Conservation (phyloP, 495 filamentous ascomycete genomes). For the Thermothielavioides terrestris region DNA sequence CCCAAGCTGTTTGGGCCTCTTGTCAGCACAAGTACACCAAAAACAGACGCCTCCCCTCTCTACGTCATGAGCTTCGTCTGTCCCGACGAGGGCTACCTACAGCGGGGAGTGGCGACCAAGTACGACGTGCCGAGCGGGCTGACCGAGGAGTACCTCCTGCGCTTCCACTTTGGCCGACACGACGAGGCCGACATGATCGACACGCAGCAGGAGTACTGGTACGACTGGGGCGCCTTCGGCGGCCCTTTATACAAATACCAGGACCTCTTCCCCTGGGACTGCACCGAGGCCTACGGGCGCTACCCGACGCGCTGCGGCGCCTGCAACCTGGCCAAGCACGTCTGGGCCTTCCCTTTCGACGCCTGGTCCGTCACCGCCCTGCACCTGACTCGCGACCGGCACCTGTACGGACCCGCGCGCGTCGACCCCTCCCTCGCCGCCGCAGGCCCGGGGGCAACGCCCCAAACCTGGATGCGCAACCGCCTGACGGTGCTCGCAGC, state of each 20-base stretch:
- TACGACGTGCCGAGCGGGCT: slow-evolving; percentile 33
- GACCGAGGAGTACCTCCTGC: slow-evolving; percentile 38
- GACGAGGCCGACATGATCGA: slow-evolving; percentile 36
- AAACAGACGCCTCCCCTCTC: slow-evolving; percentile 11
- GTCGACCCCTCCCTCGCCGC: too few relatives aligned
- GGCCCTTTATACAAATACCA: slow-evolving; percentile 28
- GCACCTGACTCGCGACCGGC: slow-evolving; percentile 26
- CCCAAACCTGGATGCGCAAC: slow-evolving; percentile 21
- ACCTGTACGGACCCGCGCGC: slow-evolving; percentile 22
- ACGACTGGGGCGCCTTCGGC: slow-evolving; percentile 38
- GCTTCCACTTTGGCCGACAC: slow-evolving; percentile 16
- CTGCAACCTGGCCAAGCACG: slow-evolving; percentile 37
- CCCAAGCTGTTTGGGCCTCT: slow-evolving; percentile 24
- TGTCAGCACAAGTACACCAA: too few relatives aligned
- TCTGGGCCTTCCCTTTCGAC: slow-evolving; percentile 41
- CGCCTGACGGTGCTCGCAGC: slow-evolving; percentile 29
- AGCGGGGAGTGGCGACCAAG: slow-evolving; percentile 20
- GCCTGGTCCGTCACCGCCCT: slow-evolving; percentile 33
- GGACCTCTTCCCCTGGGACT: slow-evolving; percentile 40
- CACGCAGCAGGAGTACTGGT: slow-evolving; percentile 35
- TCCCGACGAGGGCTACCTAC: slow-evolving; percentile 12
- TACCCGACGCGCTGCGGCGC: slow-evolving; percentile 27
- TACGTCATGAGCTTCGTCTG: slow-evolving; percentile 37
- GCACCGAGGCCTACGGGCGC: slow-evolving; percentile 34
- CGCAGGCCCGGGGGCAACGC: too few relatives aligned